These are phyloP conservation scores for Micromonas pusilla DNA, from an alignment of 139 green algal genomes.

Conservation along the genomic window DNA sequence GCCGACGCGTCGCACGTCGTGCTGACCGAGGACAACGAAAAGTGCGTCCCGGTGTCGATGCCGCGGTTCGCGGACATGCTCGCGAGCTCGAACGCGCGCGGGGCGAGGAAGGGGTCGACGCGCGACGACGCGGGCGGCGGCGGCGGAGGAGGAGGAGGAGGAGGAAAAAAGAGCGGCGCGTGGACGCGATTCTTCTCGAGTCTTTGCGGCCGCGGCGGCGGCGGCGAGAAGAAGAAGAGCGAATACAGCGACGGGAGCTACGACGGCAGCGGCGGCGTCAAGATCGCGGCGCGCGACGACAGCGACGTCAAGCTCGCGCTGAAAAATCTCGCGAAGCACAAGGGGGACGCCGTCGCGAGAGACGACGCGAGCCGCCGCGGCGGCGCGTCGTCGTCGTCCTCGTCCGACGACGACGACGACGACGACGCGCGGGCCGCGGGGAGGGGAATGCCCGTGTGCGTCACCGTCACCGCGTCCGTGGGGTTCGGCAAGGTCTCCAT, in stretches of 20 bases:
- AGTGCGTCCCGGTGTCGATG: not conserved
- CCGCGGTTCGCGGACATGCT: not conserved
- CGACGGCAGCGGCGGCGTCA: too few relatives aligned
- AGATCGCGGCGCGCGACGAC: too few relatives aligned
- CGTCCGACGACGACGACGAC: not conserved
- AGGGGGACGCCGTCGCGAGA: too few relatives aligned
- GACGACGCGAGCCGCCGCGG: too few relatives aligned
- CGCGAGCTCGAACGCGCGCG: not conserved
- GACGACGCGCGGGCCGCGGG: not conserved
- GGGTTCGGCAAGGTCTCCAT: not conserved
- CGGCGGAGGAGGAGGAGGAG: not conserved
- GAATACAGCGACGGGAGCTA: too few relatives aligned
- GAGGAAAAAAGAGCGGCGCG: too few relatives aligned
- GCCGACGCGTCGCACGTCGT: not conserved
- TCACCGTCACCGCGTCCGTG: not conserved
- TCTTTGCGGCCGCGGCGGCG: too few relatives aligned
- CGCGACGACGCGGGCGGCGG: not conserved
- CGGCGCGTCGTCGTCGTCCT: too few relatives aligned
- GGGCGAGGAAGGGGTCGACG: not conserved
- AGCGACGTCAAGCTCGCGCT: too few relatives aligned
- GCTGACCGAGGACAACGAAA: not conserved
- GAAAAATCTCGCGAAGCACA: too few relatives aligned
- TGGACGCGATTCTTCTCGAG: too few relatives aligned
- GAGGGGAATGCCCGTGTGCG: not conserved
- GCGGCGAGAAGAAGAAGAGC: too few relatives aligned